A percentile compares a stretch with the other conserved stretches of the same genome.
Conservation (phyloP, 345 rosid species). For the Hibiscus mutabilis region DNA sequence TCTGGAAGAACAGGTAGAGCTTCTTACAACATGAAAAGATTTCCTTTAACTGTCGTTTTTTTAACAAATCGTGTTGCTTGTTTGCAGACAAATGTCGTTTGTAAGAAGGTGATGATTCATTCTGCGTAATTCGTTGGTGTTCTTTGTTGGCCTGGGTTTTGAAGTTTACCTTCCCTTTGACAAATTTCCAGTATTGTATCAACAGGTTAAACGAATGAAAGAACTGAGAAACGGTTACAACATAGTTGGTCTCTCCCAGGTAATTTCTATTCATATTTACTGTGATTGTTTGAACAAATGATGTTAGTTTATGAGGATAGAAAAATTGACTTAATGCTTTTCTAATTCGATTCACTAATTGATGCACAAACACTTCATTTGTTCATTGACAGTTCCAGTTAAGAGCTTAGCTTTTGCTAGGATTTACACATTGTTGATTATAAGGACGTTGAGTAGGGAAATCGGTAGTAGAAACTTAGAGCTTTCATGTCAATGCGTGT, state of each 20-base stretch:
- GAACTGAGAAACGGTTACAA: constrained; percentile 72
- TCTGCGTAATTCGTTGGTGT: background rate
- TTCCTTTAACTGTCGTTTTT: background rate
- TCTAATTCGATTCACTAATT: background rate
- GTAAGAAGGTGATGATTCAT: constrained; percentile 50
- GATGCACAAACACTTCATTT: constrained; percentile 1
- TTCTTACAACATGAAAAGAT: background rate
- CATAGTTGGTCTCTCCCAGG: constrained; percentile 94
- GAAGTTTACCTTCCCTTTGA: constrained; percentile 1
- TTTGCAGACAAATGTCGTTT: constrained; percentile 49
- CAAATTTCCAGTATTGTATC: constrained; percentile 10
- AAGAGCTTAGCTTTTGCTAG: background rate
- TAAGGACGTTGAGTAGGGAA: background rate
- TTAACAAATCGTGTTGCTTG: constrained; percentile 6
- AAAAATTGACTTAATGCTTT: too few species aligned
- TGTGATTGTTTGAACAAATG: background rate
- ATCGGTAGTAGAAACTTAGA: background rate
- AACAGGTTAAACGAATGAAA: constrained; percentile 67
- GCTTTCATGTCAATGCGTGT: background rate
- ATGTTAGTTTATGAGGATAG: background rate
- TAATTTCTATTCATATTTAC: constrained; percentile 12
- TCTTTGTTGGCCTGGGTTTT: background rate
- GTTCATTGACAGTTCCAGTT: background rate
- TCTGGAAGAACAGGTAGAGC: constrained; percentile 58
- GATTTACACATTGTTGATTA: background rate